Evolutionary conservation across 176 grass and related monocot genomes (phyloP).

Genomic region (Aegilops longissima): DNA sequence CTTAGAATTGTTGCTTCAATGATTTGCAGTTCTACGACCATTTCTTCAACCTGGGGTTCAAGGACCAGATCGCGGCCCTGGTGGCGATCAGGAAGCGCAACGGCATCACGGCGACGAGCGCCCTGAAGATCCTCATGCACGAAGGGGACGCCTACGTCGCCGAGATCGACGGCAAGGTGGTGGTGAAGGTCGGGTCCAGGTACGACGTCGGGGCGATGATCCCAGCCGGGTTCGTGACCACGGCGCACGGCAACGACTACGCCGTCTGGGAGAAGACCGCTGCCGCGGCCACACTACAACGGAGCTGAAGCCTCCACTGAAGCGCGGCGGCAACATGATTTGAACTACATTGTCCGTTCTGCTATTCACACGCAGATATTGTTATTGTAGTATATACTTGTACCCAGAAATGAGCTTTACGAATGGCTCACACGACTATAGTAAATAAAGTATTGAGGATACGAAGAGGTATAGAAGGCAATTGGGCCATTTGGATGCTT

Average conservation of each 20-base stretch:
- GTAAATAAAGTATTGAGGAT: background rate
- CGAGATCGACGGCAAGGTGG: conserved; percentile 33
- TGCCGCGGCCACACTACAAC: background rate
- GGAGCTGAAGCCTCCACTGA: background rate
- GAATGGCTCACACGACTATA: background rate
- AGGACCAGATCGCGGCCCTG: conserved; percentile 38
- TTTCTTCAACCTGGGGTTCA: conserved; percentile 33
- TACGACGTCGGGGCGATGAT: conserved; percentile 33
- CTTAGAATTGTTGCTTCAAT: no score
- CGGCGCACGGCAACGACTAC: conserved; percentile 40
- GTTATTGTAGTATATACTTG: background rate
- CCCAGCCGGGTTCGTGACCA: background rate
- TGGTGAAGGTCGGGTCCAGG: conserved; percentile 36
- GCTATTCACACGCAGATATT: background rate
- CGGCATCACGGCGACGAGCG: conserved; percentile 26
- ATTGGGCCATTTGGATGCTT: no score
- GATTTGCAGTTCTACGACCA: conserved; percentile 43
- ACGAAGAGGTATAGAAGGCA: background rate
- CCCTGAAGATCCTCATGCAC: conserved; percentile 26
- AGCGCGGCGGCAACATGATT: background rate
- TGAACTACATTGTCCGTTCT: background rate
- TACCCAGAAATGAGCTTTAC: background rate
- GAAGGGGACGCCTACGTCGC: conserved; percentile 47
- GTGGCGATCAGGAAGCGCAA: conserved; percentile 43
- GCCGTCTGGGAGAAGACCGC: conserved; percentile 37